Evolutionary conservation across 352 stramenopile species (phyloP).

Genomic region (Pilasporangium apinafurcum): DNA sequence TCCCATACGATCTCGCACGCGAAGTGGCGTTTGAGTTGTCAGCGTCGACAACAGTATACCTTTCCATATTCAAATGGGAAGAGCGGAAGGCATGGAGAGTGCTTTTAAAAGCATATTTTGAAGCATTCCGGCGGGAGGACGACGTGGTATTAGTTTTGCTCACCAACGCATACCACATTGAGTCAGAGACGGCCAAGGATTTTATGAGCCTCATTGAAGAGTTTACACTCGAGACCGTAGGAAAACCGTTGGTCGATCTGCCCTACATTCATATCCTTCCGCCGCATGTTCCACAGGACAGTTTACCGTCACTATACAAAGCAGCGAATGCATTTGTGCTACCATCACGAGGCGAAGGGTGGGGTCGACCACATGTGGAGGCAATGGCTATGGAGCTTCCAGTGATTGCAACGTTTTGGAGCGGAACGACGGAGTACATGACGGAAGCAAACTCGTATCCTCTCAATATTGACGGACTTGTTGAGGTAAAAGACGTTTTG

Average conservation of each 20-base stretch:
- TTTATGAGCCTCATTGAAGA: constrained; percentile 49
- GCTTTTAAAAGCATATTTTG: constrained; percentile 81
- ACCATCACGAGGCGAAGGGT: constrained; percentile 90
- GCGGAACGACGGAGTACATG: constrained; percentile 87
- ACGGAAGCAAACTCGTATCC: constrained; percentile 83
- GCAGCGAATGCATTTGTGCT: constrained; percentile 84
- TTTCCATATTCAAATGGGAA: constrained; percentile 95
- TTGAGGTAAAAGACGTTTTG: constrained; percentile 52
- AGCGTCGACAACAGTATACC: constrained; percentile 64
- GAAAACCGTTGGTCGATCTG: constrained; percentile 38
- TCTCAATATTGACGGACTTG: constrained; percentile 68
- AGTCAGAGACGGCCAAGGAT: constrained; percentile 29
- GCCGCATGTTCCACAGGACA: constrained; percentile 47
- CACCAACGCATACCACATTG: constrained; percentile 83
- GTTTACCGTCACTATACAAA: constrained; percentile 66
- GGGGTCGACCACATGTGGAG: constrained; percentile 90
- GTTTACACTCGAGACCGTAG: constrained; percentile 39
- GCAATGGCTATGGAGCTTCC: constrained; percentile 90
- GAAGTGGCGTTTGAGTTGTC: constrained; percentile 24
- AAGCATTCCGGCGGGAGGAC: constrained; percentile 49
- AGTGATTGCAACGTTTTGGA: constrained; percentile 91
- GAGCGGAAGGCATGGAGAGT: constrained; percentile 88
- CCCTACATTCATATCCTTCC: constrained; percentile 57
- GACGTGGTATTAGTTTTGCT: constrained; percentile 81
- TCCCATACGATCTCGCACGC: constrained; percentile 39